phyloP scores from a whole-genome alignment of 1,284 basidiomycete genomes.

The Irpex sp. region DNA sequence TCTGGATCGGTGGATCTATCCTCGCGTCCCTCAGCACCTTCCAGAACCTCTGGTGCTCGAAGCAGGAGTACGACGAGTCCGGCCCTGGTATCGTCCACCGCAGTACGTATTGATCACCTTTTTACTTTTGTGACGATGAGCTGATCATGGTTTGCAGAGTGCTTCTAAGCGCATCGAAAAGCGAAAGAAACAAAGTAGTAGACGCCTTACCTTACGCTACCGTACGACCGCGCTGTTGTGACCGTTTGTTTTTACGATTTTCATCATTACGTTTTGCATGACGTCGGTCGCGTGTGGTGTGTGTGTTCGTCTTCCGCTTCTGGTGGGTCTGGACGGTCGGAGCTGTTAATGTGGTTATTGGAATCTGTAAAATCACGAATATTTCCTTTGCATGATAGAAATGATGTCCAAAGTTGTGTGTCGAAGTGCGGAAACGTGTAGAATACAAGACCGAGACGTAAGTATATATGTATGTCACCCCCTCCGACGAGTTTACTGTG shows the following conservation, averaged over 20 bases:
- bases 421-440: neutral
- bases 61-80: constrained; percentile 90
- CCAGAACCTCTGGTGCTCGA: constrained; percentile 93
- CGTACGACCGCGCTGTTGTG: constrained; percentile 18
- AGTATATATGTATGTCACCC: neutral
- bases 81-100: constrained; percentile 85
- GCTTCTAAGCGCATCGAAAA: constrained; percentile 23
- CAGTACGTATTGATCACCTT: constrained; percentile 35
- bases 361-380: constrained; percentile 15
- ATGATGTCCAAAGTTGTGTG: neutral
- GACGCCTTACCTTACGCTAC: constrained; percentile 27
- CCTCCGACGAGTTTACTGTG: neutral
- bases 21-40: constrained; percentile 94
- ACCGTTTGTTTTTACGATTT: constrained; percentile 2
- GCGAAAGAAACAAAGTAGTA: constrained; percentile 27
- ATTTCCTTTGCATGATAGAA: neutral
- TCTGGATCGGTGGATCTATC: constrained; percentile 99
- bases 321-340: neutral
- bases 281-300: neutral
- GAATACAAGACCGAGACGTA: neutral
- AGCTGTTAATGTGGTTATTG: neutral
- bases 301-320: neutral
- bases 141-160: constrained; percentile 13
- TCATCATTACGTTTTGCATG: neutral
- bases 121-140: neutral